phyloP scores from a whole-genome alignment of 352 stramenopile genomes.

The Phytophthora brassicae region DNA sequence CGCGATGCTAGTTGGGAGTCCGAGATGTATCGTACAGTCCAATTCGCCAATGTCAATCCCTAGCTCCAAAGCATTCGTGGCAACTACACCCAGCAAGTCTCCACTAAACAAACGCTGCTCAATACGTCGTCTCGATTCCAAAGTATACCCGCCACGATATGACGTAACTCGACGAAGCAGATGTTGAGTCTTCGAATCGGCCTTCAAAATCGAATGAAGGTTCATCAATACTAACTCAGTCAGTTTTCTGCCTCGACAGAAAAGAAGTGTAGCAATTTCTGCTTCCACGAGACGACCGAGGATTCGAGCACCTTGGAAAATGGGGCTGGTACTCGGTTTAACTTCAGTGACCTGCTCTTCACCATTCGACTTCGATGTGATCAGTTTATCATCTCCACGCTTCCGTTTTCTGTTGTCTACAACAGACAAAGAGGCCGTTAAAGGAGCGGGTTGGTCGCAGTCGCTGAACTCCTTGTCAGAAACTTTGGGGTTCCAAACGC shows the following conservation, averaged over 20 bases:
- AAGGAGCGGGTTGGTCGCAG: background rate
- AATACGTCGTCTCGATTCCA: constrained; percentile 90
- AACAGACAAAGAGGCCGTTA: background rate
- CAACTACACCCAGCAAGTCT: constrained; percentile 94
- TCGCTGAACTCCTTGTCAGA: constrained; percentile 9
- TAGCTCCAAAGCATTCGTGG: constrained; percentile 97
- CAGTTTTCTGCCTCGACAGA: constrained; percentile 94
- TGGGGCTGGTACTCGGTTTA: constrained; percentile 49
- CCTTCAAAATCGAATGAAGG: constrained; percentile 66
- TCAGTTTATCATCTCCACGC: background rate
- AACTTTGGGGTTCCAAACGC: constrained; percentile 94
- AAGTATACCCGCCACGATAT: constrained; percentile 96
- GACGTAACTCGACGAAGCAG: constrained; percentile 71
- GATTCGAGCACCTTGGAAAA: constrained; percentile 92
- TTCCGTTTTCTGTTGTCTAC: constrained; percentile 26
- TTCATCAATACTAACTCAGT: constrained; percentile 92
- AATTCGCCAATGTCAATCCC: constrained; percentile 95
- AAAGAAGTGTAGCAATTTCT: constrained; percentile 93
- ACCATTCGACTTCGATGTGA: background rate
- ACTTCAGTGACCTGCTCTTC: constrained; percentile 3
- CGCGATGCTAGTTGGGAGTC: constrained; percentile 90
- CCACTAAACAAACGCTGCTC: constrained; percentile 94
- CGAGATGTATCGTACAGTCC: constrained; percentile 96
- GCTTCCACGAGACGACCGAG: constrained; percentile 90
- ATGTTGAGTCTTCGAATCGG: constrained; percentile 34